phyloP scores from a whole-genome alignment of 2,329 filamentous ascomycete genomes.

The Pseudocercospora eumusae region DNA sequence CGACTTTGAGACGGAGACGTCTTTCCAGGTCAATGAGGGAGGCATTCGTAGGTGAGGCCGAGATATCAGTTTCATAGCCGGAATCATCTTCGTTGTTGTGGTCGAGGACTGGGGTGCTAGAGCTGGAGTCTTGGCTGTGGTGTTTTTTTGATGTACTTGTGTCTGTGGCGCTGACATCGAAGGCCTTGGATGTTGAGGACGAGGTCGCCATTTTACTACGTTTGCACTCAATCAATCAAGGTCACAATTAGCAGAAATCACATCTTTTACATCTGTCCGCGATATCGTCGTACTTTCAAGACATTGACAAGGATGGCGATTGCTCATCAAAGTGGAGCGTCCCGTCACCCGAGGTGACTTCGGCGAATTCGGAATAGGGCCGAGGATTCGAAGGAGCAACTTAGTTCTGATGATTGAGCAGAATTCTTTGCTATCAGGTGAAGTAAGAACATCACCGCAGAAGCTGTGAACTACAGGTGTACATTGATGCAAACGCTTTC shows the following conservation, averaged over 20 bases:
- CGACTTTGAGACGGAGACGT: constrained; percentile 62
- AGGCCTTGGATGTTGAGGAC: neutral
- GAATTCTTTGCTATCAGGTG: neutral
- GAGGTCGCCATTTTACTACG: neutral
- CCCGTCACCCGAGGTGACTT: neutral
- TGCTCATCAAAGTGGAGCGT: constrained; percentile 7
- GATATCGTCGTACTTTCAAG: neutral
- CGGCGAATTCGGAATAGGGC: neutral
- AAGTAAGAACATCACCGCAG: neutral
- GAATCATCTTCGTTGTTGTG: neutral
- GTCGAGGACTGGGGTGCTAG: neutral
- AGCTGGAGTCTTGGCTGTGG: constrained; percentile 1
- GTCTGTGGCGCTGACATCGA: neutral
- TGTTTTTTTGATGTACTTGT: neutral
- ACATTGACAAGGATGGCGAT: constrained; percentile 1
- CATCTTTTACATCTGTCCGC: neutral
- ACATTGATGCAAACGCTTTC: neutral
- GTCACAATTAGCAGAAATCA: neutral
- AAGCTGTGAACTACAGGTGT: neutral
- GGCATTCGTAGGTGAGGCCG: neutral
- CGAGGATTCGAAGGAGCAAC: neutral
- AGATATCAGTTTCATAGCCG: constrained; percentile 1
- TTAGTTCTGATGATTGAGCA: neutral
- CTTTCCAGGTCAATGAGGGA: constrained; percentile 37
- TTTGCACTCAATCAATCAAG: neutral